Evolutionary conservation across 768 basidiomycete species (phyloP).

Genomic region (Leccinellum albellum): DNA sequence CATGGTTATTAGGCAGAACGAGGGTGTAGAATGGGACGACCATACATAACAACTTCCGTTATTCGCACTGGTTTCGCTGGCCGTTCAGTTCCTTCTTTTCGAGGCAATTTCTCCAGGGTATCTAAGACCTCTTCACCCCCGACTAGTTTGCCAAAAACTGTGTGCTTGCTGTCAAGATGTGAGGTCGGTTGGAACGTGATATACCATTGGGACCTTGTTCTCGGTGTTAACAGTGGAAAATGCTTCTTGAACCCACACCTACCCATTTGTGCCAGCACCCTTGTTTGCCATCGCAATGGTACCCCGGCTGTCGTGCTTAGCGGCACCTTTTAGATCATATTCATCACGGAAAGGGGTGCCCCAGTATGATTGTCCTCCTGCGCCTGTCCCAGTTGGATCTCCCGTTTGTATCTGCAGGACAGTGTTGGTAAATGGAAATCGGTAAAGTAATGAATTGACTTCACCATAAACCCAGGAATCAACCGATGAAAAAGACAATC

Average conservation of each 20-base stretch:
- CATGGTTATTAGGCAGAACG: slow-evolving; percentile 6
- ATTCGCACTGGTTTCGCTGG: slow-evolving; percentile 85
- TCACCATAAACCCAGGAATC: slow-evolving; percentile 93
- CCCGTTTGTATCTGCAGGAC: slow-evolving; percentile 84
- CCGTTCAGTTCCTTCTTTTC: slow-evolving; percentile 82
- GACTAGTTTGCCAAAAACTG: slow-evolving; percentile 95
- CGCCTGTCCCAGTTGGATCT: slow-evolving; percentile 93
- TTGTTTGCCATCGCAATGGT: slow-evolving; percentile 94
- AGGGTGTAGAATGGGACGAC: slow-evolving; percentile 7
- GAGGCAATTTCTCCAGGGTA: slow-evolving; percentile 74
- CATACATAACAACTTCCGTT: slow-evolving; percentile 82
- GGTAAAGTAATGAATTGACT: slow-evolving; percentile 9
- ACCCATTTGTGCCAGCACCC: slow-evolving; percentile 88
- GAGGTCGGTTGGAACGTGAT: slow-evolving; percentile 81
- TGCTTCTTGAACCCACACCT: slow-evolving; percentile 13
- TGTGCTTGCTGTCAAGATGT: slow-evolving; percentile 90
- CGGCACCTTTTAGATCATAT: slow-evolving; percentile 81
- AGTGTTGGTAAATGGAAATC: background rate
- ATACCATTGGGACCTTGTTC: slow-evolving; percentile 83
- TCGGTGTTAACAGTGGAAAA: background rate
- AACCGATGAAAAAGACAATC: slow-evolving; percentile 87
- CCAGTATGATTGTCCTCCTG: slow-evolving; percentile 92
- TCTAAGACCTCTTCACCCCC: slow-evolving; percentile 91
- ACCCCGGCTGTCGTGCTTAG: slow-evolving; percentile 82
- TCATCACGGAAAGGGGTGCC: slow-evolving; percentile 96